A percentile compares a stretch with the other conserved stretches of the same genome.
Evolutionary conservation across 192 early-diverging fungal genomes (phyloP).

Genomic region (Coemansia sp.): DNA sequence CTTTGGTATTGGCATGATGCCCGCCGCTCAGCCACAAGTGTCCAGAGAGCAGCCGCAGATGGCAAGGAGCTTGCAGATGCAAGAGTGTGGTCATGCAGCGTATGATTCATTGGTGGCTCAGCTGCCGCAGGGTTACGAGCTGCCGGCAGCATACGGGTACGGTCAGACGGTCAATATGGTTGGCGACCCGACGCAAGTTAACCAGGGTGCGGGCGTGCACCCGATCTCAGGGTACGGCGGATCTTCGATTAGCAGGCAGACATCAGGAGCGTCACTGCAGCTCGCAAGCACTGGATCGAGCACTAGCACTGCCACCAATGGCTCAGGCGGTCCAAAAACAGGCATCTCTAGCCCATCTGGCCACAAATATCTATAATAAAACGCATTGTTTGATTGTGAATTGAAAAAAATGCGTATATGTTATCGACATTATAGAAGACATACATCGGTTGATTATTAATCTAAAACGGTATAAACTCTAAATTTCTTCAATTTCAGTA

Average conservation of each 20-base stretch:
- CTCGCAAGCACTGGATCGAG: not conserved
- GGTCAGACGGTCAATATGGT: not conserved
- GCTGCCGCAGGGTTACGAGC: not conserved
- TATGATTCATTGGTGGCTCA: no score
- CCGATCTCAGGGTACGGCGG: not conserved
- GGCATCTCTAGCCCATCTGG: not conserved
- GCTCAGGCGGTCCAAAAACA: not conserved
- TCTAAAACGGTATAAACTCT: not conserved
- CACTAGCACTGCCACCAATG: not conserved
- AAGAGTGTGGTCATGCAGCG: no score
- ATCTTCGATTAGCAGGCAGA: conserved; percentile 18
- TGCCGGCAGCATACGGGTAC: not conserved
- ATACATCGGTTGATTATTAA: not conserved
- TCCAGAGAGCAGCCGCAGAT: not conserved
- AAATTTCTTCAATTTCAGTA: not conserved
- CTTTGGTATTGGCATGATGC: no score
- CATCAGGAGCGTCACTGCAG: conserved; percentile 19
- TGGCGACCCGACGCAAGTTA: no score
- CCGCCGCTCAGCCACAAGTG: not conserved
- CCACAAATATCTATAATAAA: no score
- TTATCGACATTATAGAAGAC: no score
- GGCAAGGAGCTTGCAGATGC: no score
- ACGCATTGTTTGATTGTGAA: no score
- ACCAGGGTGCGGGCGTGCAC: no score
- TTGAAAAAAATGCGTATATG: no score